Percentiles rank a stretch among this genome's conserved stretches.
Evolutionary conservation across 768 basidiomycete genomes (phyloP).

Genomic region (Neoboletus subvelutipes): DNA sequence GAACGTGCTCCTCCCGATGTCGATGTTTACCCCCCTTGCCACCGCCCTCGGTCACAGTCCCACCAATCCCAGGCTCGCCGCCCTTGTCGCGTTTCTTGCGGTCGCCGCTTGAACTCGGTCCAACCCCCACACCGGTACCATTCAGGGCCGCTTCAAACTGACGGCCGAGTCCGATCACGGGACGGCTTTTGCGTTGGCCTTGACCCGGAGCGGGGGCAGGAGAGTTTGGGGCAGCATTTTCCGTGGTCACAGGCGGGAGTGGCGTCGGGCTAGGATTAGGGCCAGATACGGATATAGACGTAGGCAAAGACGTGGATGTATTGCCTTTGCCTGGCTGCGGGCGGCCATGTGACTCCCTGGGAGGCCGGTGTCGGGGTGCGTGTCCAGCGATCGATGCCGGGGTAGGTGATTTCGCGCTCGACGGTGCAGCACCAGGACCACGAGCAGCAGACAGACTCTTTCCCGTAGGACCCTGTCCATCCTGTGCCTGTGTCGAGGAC

Average conservation of each 20-base stretch:
- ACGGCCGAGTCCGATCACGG: conserved; percentile 60
- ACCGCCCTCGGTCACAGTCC: background rate
- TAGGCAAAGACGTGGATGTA: background rate
- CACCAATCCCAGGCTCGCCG: conserved; percentile 12
- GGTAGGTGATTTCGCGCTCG: conserved; percentile 13
- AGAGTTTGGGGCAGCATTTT: conserved; percentile 7
- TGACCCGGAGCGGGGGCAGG: conserved; percentile 6
- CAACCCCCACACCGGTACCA: conserved; percentile 53
- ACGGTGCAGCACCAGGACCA: conserved; percentile 3
- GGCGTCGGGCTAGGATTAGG: background rate
- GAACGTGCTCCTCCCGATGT: conserved; percentile 13
- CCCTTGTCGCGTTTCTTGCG: conserved; percentile 38
- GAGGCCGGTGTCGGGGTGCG: conserved; percentile 16
- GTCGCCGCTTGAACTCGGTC: conserved; percentile 20
- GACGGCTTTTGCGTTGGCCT: conserved; percentile 45
- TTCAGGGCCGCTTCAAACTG: conserved; percentile 74
- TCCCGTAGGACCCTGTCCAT: background rate
- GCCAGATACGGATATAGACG: background rate
- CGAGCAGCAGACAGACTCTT: conserved; percentile 1
- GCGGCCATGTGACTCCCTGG: conserved; percentile 12
- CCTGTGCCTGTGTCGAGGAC: conserved; percentile 9
- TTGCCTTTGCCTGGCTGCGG: background rate
- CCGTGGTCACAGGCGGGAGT: background rate
- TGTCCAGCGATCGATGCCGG: conserved; percentile 1
- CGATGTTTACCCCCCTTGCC: conserved; percentile 17